A percentile compares a stretch with the other conserved stretches of the same genome.
Evolutionary conservation across 306 rosid genomes (phyloP).

Genomic region (Crotalaria pallida): DNA sequence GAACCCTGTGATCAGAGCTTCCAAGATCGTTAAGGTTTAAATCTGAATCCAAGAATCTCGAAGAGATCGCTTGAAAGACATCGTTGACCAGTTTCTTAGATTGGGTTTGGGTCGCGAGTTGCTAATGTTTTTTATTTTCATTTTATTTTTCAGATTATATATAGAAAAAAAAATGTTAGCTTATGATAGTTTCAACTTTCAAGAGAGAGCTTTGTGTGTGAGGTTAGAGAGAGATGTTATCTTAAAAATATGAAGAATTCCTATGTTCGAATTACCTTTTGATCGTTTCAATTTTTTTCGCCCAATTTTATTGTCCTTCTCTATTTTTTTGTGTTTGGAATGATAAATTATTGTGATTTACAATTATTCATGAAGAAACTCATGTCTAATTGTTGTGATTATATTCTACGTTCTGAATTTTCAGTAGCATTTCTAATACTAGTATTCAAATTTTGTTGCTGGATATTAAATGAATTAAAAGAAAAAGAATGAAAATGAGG

Average conservation of each 20-base stretch:
- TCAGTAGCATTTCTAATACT: neutral
- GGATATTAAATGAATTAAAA: too few relatives aligned
- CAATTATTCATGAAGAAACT: constrained; percentile 5
- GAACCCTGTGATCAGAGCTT: constrained; percentile 82
- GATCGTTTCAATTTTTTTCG: constrained; percentile 31
- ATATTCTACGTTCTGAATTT: neutral
- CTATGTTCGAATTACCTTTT: constrained; percentile 36
- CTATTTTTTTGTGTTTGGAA: constrained; percentile 24
- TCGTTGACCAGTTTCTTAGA: constrained; percentile 4
- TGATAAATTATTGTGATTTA: constrained; percentile 45
- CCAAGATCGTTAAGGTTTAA: constrained; percentile 86
- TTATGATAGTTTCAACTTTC: neutral
- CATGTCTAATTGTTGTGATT: neutral
- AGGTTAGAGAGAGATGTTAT: constrained; percentile 20
- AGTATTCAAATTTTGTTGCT: too few relatives aligned
- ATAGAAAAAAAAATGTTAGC: neutral
- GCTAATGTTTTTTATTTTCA: neutral
- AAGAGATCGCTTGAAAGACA: neutral
- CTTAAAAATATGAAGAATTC: constrained; percentile 32
- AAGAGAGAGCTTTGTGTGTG: constrained; percentile 19
- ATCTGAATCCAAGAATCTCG: constrained; percentile 13
- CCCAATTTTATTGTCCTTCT: constrained; percentile 13
- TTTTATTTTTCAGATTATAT: constrained; percentile 22
- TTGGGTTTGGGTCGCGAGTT: constrained; percentile 33
- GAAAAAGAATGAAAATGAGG: too few relatives aligned